Percentiles rank a stretch among this genome's conserved stretches.
Conservation (phyloP, 495 filamentous ascomycete species). For the Articulospora tetracladia region DNA sequence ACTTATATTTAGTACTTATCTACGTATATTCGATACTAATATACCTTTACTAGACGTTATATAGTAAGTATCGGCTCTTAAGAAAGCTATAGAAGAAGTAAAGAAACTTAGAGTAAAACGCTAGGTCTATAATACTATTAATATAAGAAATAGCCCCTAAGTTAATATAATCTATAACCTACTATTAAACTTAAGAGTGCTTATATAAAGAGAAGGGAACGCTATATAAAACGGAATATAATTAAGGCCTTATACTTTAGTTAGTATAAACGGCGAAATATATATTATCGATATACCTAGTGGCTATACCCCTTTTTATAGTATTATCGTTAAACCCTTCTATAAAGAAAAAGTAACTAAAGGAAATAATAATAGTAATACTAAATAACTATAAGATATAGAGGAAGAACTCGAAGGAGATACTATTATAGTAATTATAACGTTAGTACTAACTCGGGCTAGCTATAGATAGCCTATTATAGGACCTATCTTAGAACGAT, state of each 20-base stretch:
- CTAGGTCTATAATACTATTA: conserved; percentile 11
- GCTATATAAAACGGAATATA: background rate
- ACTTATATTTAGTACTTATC: conserved; percentile 20
- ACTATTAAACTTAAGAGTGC: background rate
- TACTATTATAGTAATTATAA: no score
- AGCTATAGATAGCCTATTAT: no score
- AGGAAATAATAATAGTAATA: no score
- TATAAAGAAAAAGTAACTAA: background rate
- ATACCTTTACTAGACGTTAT: conserved; percentile 19
- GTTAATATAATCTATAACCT: background rate
- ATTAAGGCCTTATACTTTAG: background rate
- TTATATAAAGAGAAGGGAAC: conserved; percentile 4
- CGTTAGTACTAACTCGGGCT: no score
- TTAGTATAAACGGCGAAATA: background rate
- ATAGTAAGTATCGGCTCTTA: no score
- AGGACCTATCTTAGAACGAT: no score
- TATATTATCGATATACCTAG: background rate
- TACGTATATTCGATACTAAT: background rate
- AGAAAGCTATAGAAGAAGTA: no score
- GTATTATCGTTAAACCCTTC: background rate
- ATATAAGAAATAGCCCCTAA: conserved; percentile 16
- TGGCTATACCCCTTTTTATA: background rate
- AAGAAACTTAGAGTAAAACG: conserved; percentile 15
- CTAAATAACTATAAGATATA: no score
- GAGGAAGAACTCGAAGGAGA: no score